Conservation (phyloP, 208 protist genomes). For the Leishmania mexicana region DNA sequence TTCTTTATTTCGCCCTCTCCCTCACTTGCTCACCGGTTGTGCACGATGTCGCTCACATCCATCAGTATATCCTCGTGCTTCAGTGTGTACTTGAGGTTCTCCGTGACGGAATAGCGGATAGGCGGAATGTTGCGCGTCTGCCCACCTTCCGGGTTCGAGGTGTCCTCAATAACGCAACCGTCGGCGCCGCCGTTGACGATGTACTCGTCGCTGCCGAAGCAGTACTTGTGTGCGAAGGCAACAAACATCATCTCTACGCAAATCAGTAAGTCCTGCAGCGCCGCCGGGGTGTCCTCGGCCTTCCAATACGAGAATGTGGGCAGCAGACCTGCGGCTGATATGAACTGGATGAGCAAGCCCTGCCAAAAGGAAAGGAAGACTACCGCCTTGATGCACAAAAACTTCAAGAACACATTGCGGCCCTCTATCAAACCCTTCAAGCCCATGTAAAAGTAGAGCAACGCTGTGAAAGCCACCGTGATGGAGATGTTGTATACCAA, state of each 20-base stretch:
- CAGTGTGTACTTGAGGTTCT: slow-evolving; percentile 88
- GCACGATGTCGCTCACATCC: slow-evolving; percentile 78
- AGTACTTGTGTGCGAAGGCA: slow-evolving; percentile 89
- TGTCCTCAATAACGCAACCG: slow-evolving; percentile 37
- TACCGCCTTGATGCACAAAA: slow-evolving; percentile 92
- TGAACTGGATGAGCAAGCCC: slow-evolving; percentile 82
- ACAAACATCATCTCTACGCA: slow-evolving; percentile 94
- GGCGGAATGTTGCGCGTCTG: slow-evolving; percentile 53
- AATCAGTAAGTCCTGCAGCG: slow-evolving; percentile 89
- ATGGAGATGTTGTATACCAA: slow-evolving; percentile 94
- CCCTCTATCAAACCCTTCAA: slow-evolving; percentile 89
- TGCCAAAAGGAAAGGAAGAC: slow-evolving; percentile 95
- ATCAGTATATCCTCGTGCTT: slow-evolving; percentile 80
- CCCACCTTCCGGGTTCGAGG: slow-evolving; percentile 28
- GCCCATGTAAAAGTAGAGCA: slow-evolving; percentile 93
- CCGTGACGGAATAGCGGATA: slow-evolving; percentile 75
- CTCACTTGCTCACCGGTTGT: slow-evolving; percentile 45
- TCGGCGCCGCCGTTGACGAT: slow-evolving; percentile 21
- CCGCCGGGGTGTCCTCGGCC: slow-evolving; percentile 58
- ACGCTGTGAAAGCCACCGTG: slow-evolving; percentile 88
- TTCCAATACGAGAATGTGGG: slow-evolving; percentile 82
- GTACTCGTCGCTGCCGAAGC: slow-evolving; percentile 90
- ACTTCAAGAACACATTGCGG: slow-evolving; percentile 91
- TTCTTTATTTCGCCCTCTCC: not conserved
- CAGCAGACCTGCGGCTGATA: slow-evolving; percentile 67